Evolutionary conservation across 164 flowering plant genomes (phyloP).

Genomic region (Akebia trifoliata): DNA sequence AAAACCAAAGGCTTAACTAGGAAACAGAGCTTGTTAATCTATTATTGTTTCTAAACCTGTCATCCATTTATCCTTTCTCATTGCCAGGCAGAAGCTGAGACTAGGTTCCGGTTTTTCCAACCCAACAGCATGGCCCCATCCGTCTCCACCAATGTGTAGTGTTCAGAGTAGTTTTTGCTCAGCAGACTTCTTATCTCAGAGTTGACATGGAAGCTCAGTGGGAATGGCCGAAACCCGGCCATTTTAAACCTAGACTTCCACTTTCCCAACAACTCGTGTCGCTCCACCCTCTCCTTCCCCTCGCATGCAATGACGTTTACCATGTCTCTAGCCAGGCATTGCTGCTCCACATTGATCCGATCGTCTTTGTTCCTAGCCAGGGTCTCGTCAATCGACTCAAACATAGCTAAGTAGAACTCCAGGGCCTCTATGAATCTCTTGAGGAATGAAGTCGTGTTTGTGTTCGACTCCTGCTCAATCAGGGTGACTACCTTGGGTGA

Average conservation of each 20-base stretch:
- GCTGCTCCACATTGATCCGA: conserved; percentile 65
- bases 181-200: conserved; percentile 47
- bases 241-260: conserved; percentile 71
- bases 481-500: conserved; percentile 63
- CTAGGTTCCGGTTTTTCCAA: conserved; percentile 59
- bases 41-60: not conserved
- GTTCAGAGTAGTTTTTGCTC: conserved; percentile 46
- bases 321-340: conserved; percentile 70
- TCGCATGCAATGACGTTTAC: conserved; percentile 80
- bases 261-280: conserved; percentile 75
- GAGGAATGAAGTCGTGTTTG: conserved; percentile 70
- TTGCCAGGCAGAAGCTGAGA: conserved; percentile 77
- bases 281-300: conserved; percentile 68
- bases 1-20: no score
- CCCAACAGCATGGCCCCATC: conserved; percentile 71
- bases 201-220: conserved; percentile 59
- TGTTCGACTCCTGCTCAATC: conserved; percentile 81
- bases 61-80: conserved; percentile 22
- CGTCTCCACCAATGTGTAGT: conserved; percentile 60
- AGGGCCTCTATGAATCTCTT: conserved; percentile 54
- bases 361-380: conserved; percentile 50
- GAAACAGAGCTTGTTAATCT: no score
- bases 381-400: conserved; percentile 71
- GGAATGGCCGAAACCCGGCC: conserved; percentile 70
- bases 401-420: conserved; percentile 67